Conservation (phyloP, 352 stramenopile genomes). For the Pythium utonaiense region DNA sequence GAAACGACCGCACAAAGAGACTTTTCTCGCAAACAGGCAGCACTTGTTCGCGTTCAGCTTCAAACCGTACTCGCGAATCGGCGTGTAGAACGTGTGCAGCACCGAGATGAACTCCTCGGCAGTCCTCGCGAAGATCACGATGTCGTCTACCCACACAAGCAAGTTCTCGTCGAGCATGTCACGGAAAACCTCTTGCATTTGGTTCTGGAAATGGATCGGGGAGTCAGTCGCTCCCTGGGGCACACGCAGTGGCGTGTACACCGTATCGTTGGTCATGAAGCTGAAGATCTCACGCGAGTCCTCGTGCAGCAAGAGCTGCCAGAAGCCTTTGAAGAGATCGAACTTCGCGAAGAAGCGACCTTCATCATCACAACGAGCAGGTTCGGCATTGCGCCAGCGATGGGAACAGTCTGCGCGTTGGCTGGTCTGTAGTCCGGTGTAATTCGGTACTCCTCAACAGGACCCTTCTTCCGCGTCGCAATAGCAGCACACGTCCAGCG, state of each 20-base stretch:
- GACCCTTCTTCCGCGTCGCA: neutral
- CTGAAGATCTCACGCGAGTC: conserved; percentile 12
- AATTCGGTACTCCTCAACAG: neutral
- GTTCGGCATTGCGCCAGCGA: neutral
- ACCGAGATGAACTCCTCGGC: too few species aligned
- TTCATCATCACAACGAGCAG: neutral
- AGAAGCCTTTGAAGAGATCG: conserved; percentile 22
- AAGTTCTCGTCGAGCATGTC: conserved; percentile 11
- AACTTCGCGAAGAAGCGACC: neutral
- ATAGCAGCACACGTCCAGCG: neutral
- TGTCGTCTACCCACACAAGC: too few species aligned
- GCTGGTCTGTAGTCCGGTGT: neutral
- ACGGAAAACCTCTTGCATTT: conserved; percentile 2
- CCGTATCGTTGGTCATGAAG: conserved; percentile 14
- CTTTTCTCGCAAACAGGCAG: too few species aligned
- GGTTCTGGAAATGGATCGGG: conserved; percentile 4
- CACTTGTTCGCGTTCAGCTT: too few species aligned
- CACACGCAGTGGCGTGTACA: conserved; percentile 8
- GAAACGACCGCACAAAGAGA: too few species aligned
- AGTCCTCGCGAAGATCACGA: too few species aligned
- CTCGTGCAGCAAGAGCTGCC: conserved; percentile 10
- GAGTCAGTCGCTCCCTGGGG: conserved; percentile 6
- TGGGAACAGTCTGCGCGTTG: neutral
- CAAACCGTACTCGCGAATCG: too few species aligned
- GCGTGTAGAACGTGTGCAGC: too few species aligned